These are phyloP conservation scores for Penicillium sp. DNA, from an alignment of 2,329 filamentous ascomycete species.

Conservation along the genomic window DNA sequence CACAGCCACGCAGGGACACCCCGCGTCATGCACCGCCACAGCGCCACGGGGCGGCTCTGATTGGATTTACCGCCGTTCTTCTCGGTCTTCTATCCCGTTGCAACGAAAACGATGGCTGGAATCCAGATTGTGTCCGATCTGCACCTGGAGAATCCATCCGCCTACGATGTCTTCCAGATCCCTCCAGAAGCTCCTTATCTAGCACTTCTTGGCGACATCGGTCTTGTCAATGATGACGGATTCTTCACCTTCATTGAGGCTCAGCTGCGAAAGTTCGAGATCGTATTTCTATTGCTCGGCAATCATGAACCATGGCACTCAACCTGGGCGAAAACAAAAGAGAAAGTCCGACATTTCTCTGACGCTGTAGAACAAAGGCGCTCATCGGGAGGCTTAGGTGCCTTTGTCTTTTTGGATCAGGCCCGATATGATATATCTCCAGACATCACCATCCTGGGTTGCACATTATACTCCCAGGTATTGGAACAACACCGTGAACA, in stretches of 20 bases:
- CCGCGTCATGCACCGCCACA: constrained; percentile 25
- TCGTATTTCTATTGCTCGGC: constrained; percentile 54
- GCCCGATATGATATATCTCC: constrained; percentile 39
- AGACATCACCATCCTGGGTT: constrained; percentile 45
- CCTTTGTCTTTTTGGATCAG: constrained; percentile 44
- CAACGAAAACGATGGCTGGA: constrained; percentile 13
- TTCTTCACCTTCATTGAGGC: constrained; percentile 48
- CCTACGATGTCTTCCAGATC: constrained; percentile 54
- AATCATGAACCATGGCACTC: constrained; percentile 57
- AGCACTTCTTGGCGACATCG: constrained; percentile 59
- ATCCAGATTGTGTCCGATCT: constrained; percentile 58
- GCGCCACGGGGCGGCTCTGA: constrained; percentile 3
- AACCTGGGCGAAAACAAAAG: constrained; percentile 27
- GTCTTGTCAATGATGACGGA: constrained; percentile 45
- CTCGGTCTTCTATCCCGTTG: background rate
- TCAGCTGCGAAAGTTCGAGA: constrained; percentile 50
- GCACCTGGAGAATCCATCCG: constrained; percentile 52
- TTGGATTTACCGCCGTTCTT: background rate
- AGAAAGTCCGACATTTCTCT: constrained; percentile 25
- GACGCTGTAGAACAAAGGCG: constrained; percentile 16
- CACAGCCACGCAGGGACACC: constrained; percentile 27
- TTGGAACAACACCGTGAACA: constrained; percentile 34
- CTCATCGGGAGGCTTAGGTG: constrained; percentile 18
- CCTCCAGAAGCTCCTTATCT: constrained; percentile 50
- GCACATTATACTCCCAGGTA: constrained; percentile 53